Evolutionary conservation across 371 early-diverging fungal species (phyloP).

Genomic region (Mortierella sp.): DNA sequence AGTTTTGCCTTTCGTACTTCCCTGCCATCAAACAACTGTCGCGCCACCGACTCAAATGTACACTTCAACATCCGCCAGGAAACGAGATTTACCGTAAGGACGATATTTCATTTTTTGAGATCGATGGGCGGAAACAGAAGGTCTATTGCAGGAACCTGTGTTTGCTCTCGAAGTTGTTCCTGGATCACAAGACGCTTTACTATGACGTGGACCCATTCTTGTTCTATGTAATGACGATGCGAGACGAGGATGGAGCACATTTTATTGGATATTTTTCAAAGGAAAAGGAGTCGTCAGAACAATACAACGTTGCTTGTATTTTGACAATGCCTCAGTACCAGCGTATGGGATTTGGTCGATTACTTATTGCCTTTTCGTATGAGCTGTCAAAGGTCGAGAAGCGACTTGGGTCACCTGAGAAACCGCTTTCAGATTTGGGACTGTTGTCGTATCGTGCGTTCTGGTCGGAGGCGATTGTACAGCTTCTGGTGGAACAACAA

Average conservation of each 20-base stretch:
- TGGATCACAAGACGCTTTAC: conserved; percentile 99
- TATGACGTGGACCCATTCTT: conserved; percentile 99
- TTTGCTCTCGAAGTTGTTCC: conserved; percentile 94
- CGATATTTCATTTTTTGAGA: conserved; percentile 92
- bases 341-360: conserved; percentile 97
- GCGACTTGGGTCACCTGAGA: conserved; percentile 98
- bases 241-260: conserved; percentile 88
- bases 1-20: conserved; percentile 93
- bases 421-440: conserved; percentile 99
- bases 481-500: conserved; percentile 61
- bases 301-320: conserved; percentile 99
- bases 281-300: conserved; percentile 96
- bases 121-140: conserved; percentile 92
- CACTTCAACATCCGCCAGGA: conserved; percentile 93
- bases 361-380: conserved; percentile 98
- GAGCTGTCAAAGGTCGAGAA: conserved; percentile 97
- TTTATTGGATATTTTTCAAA: conserved; percentile 99
- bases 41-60: conserved; percentile 85
- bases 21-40: conserved; percentile 72
- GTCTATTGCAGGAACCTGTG: conserved; percentile 93
- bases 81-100: conserved; percentile 92
- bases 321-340: conserved; percentile 99
- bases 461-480: conserved; percentile 93
- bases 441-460: conserved; percentile 95
- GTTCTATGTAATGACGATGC: conserved; percentile 95